Base-by-base conservation (phyloP, 2,329 filamentous ascomycete genomes). In the Alternaria metachromatica region DNA sequence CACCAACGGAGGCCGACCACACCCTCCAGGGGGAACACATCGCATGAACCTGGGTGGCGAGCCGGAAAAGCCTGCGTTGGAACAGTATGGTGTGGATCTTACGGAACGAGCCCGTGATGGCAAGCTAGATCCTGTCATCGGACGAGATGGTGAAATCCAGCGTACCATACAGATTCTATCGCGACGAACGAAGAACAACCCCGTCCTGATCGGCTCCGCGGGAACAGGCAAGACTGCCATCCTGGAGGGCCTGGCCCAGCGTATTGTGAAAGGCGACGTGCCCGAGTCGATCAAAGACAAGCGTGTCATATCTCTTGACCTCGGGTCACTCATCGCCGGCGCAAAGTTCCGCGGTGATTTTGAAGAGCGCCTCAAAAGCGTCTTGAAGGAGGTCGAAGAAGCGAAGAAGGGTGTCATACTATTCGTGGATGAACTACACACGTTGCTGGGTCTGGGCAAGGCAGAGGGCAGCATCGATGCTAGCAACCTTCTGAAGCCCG, bases 271-370 rank as follows among this genome's bases (percentile, higher is more conserved):
- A 68, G 95, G 95, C 3, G 95, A 97, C 81, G 94, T 98, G 0
- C 95, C 96, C 0, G 96, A 98, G 80, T 97, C 93, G 70, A 91
- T 99, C 78, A 97, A 97, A 81, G 91, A 97, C 72, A 98, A 98
- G 81, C 87, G 90, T 57, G 95, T 99, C 23, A 88, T 98, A 60
- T 88, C 91, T 7, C 82, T 98, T 41, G 96, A 99, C 73, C 85
- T 99, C 6, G 96, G 96, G 3, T 93, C 93, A 37, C 87, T 99
- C 15, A 97, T 99, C 72, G 96, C 96, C 2, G 96, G 96, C 53
- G 94, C 96, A 46, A 98, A 97, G 76, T 99, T 96, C 74, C 85
- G 96, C 51, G 96, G 96, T 53, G 96, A 99, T 73, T 98, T 99
- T 63, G 96, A 99, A 78, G 96, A 99, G 78, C 87, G 96, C 45